Evolutionary conservation across 192 early-diverging fungal genomes (phyloP), one percentile per base, ranked within the genome.

Genomic region (Diversispora epigaea): DNA sequence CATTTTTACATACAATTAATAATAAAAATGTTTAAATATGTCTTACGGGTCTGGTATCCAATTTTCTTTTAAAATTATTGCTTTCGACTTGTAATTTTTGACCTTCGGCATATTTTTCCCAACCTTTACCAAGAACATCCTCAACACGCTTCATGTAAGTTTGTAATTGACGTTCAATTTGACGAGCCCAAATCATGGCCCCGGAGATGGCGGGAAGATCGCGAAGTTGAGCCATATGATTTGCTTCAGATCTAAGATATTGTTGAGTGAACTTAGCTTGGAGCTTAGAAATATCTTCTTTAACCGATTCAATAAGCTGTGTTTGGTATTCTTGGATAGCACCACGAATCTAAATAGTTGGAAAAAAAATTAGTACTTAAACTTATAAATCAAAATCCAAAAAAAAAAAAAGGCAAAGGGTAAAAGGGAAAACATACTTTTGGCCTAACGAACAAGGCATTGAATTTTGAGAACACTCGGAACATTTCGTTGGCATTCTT

Each of bases 401-500:
- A 12, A 22, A 14, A 22, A 19, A 55, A 46, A 21, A 40, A 10
- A 6, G 15, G 43, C 6, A n/a, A 52, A 68, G 14, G 21, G 55
- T 11, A 60, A 64, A 5, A 60, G 4, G 60, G 63, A 47, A 54
- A 52, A 6, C n/a, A 61, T 82, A 83, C 84, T 79, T 98, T 99
- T 76, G 96, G 97, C 63, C 97, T 87, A 46, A 99, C 93, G 83
- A 99, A 99, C 52, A 99, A 88, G 3, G 97, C 97, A 79, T 99
- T 99, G 89, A 99, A 99, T 79, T 99, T 99, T 52, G 95, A 96
- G 79, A 99, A 99, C 22, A 98, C 95, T 15, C 97, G 89, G 85
- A 99, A 99, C 97, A 99, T 99, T 78, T 99, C 98, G 62, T 93
- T 95, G 4, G 98, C 98, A 78, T 94, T 99, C 81, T 94, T 93